Base-by-base conservation (phyloP, 805 yeast genomes). In the Metschnikowia henanensis region DNA sequence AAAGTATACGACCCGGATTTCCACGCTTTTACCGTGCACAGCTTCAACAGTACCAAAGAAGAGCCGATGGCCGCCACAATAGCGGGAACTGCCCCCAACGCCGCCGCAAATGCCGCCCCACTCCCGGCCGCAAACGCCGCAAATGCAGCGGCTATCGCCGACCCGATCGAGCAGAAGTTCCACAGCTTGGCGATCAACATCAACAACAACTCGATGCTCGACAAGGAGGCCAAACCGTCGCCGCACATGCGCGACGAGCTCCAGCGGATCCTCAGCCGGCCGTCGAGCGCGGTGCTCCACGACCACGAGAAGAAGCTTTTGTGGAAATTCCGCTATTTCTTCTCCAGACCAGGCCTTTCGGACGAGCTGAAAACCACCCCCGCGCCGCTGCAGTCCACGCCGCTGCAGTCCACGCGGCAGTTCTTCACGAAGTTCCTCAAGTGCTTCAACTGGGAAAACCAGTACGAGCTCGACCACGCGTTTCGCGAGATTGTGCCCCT, bases 281-380 rank as follows among this genome's bases (percentile, higher is more conserved):
- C 97, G 3, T 90, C 96, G 4, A 92, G 88, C 34, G 87, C 87
- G 41, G 86, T 82, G 52, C 70, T 94, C 36, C 77, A 84, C 5
- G 91, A 86, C 39, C 82, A 84, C 58, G 97, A 92, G 53, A 88
- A 86, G 67, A 88, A 89, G 51, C 65, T 89, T 57, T 75, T 92
- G 8, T 92, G 98, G 97, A 87, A 86, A 62, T 92, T 85, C 64
- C 68, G 98, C 41, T 94, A 87, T 65, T 91, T 83, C 62, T 70
- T 69, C 49, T 64, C 72, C 42, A 68, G 62, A 46, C 29, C 30
- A 29, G 56, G 57, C 34, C 65, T 87, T 16, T 70, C 86, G n/a
- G 58, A 47, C 15, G 54, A 53, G 9, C 39, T 35, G 30, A 46
- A 37, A 25, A 30, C 18, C 2, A 49, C 61, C 5, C 66, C 66